These are phyloP conservation scores for Cicer arietinum DNA, from an alignment of 306 rosid genomes.

Conservation along the genomic window DNA sequence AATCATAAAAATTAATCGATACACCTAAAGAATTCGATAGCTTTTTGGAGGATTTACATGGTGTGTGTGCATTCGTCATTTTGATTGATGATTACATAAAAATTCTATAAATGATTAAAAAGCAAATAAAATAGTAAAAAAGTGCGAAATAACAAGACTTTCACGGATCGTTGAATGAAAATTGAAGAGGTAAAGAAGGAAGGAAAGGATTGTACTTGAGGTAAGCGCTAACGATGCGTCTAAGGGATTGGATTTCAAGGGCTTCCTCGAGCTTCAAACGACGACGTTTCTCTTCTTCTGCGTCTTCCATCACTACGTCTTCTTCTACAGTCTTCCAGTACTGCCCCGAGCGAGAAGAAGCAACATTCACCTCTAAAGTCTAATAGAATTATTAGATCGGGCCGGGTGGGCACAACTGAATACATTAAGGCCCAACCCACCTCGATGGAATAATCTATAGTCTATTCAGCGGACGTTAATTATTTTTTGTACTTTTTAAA, in stretches of 20 bases:
- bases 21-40: constrained; percentile 9
- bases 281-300: constrained; percentile 64
- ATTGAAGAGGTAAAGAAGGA: constrained; percentile 6
- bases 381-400: background rate
- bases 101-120: background rate
- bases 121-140: background rate
- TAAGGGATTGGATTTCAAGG: constrained; percentile 84
- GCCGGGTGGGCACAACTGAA: background rate
- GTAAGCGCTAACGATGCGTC: constrained; percentile 89
- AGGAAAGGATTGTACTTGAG: constrained; percentile 64
- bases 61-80: constrained; percentile 1
- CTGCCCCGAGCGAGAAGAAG: background rate
- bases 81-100: background rate
- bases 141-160: background rate
- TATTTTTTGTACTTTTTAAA: too few species aligned
- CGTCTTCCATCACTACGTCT: constrained; percentile 53
- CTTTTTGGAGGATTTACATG: background rate
- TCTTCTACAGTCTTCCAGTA: constrained; percentile 20
- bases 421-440: background rate
- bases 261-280: constrained; percentile 84
- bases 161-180: background rate
- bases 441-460: background rate
- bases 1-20: constrained; percentile 4
- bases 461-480: too few species aligned
- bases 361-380: background rate